These are phyloP conservation scores for Corinectria fuckeliana DNA, from an alignment of 2,329 filamentous ascomycete genomes.

Conservation along the genomic window DNA sequence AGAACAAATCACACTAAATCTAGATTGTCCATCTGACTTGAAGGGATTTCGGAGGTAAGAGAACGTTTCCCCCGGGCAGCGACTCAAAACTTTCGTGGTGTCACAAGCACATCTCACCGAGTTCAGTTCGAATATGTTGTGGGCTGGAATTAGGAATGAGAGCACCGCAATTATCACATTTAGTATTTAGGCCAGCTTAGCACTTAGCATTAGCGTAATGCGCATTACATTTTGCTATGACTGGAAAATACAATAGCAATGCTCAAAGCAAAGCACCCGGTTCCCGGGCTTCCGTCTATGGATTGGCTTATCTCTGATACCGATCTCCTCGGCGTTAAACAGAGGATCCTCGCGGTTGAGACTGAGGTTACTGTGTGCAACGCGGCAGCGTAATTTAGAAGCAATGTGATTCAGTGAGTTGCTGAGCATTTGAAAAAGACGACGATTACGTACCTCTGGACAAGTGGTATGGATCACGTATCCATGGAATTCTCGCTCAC, in stretches of 20 bases:
- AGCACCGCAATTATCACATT: too few relatives aligned
- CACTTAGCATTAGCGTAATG: too few relatives aligned
- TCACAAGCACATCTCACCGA: constrained; percentile 18
- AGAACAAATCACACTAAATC: constrained; percentile 3
- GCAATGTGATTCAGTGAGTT: constrained; percentile 19
- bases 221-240: too few relatives aligned
- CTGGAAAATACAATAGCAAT: too few relatives aligned
- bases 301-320: constrained; percentile 21
- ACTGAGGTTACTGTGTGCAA: constrained; percentile 22
- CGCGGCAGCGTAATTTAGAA: constrained; percentile 10
- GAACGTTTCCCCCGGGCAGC: constrained; percentile 9
- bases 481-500: not conserved
- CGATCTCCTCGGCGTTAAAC: constrained; percentile 14
- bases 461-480: not conserved
- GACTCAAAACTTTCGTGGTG: not conserved
- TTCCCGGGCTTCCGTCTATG: not conserved
- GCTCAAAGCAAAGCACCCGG: constrained; percentile 2
- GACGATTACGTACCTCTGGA: constrained; percentile 12
- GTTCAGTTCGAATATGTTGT: constrained; percentile 24
- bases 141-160: constrained; percentile 5
- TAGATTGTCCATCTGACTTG: not conserved
- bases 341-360: constrained; percentile 27
- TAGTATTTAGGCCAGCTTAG: too few relatives aligned
- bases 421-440: constrained; percentile 12
- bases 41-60: not conserved